Evolutionary conservation across 1,284 basidiomycete genomes (phyloP), one percentile per base, ranked within the genome.

Genomic region (Cryptococcus sp.): DNA sequence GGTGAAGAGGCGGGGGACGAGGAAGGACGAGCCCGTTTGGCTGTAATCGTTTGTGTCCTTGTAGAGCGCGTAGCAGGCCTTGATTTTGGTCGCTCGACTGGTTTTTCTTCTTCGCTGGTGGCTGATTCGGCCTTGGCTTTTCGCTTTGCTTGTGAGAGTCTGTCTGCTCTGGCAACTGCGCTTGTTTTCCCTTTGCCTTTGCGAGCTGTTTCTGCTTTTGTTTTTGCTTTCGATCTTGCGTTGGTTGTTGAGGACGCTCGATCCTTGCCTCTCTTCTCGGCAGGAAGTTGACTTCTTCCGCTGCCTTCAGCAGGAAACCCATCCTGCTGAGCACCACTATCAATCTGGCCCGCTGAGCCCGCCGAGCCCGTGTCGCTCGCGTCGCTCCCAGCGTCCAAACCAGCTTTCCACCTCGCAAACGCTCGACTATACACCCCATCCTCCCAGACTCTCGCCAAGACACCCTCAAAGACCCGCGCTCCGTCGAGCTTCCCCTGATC

Each of bases 401-500:
- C 55, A 5, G 55, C 55, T 22, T 49, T 55, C 64, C 63, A 71
- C 13, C 47, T 48, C 2, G 54, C 63, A 63, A 63, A 68, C 35
- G 62, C 53, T 25, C 51, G 20, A 7, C 17, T 43, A 56, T 72
- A 72, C n/a, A 46, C 57, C 47, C 55, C 58, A 53, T 69, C 64
- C 11, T 16, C 52, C 60, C 66, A 67, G 20, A 62, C 58, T 48
- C 54, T 54, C 20, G 61, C 50, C 35, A 67, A 47, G 46, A 49
- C 65, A 1, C 20, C 46, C 42, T 66, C 62, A 53, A 69, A 72
- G 0, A 68, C 51, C 51, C 53, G 22, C 30, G 70, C 63, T 5
- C 70, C 70, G 7, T 64, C 52, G 27, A 69, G 45, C 52, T 72
- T 72, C 20, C 47, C 57, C 22, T 67, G 50, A 57, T 72, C 70